phyloP scores from a whole-genome alignment of 1,139 yeast genomes.

The Blastobotrys buckinghamii region DNA sequence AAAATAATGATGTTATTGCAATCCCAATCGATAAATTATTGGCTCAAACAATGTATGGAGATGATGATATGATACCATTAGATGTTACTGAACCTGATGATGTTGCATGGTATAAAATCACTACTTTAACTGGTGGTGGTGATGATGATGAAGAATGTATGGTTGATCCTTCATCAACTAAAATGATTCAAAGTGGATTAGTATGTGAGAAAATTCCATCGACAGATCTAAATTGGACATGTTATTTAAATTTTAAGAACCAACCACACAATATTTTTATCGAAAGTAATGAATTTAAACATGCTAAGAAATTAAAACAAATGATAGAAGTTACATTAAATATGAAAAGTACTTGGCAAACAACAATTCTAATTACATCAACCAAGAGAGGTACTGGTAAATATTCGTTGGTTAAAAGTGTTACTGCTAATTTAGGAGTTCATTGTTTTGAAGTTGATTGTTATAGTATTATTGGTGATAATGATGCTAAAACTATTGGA shows the following conservation, averaged over 20 bases:
- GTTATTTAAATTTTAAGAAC: constrained; percentile 40
- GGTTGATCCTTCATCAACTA: constrained; percentile 57
- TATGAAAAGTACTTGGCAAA: constrained; percentile 41
- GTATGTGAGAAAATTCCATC: constrained; percentile 37
- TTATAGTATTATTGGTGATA: constrained; percentile 46
- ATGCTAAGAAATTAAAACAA: constrained; percentile 42
- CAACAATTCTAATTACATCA: constrained; percentile 64
- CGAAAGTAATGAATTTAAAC: constrained; percentile 37
- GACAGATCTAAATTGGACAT: constrained; percentile 45
- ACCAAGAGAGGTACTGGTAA: constrained; percentile 78
- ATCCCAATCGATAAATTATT: constrained; percentile 69
- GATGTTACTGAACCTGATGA: constrained; percentile 57
- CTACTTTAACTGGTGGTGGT: constrained; percentile 39
- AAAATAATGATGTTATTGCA: constrained; percentile 62
- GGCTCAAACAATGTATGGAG: constrained; percentile 52
- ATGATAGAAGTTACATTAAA: constrained; percentile 31
- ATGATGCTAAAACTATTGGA: constrained; percentile 78
- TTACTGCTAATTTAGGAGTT: constrained; percentile 56
- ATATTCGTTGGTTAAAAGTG: constrained; percentile 50
- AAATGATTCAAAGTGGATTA: constrained; percentile 62
- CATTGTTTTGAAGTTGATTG: constrained; percentile 70
- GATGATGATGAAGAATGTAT: constrained; percentile 43
- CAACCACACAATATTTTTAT: constrained; percentile 32
- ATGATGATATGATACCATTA: constrained; percentile 19
- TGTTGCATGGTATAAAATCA: constrained; percentile 77